Conservation (phyloP, 2,329 filamentous ascomycete genomes). For the Aureobasidium vineae region DNA sequence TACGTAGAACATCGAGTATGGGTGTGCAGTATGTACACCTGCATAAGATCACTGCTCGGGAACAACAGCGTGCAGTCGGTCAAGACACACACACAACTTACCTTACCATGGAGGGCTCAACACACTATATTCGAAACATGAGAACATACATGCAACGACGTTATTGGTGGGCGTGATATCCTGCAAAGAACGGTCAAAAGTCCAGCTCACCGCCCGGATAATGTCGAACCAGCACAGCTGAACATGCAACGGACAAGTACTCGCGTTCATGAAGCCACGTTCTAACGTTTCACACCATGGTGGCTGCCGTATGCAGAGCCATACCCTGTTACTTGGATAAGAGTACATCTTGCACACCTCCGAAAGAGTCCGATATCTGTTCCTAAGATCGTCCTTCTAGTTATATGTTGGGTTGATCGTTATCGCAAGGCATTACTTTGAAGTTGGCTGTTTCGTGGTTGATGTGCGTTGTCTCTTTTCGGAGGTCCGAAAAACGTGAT, state of each 20-base stretch:
- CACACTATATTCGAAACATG: slow-evolving; percentile 10
- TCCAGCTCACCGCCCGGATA: slow-evolving; percentile 13
- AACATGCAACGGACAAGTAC: background rate
- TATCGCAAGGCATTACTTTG: background rate
- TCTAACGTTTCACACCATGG: background rate
- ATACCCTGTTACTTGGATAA: background rate
- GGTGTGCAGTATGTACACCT: no score
- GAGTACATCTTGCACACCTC: background rate
- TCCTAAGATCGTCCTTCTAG: background rate
- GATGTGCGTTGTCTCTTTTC: background rate
- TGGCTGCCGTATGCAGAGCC: background rate
- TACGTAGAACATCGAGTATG: background rate
- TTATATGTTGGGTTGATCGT: background rate
- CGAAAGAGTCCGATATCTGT: background rate
- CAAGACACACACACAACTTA: background rate
- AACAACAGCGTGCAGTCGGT: background rate
- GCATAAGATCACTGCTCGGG: background rate
- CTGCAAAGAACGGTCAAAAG: slow-evolving; percentile 1
- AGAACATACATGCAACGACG: background rate
- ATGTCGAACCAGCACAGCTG: background rate
- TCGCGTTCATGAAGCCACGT: slow-evolving; percentile 7
- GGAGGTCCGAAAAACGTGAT: background rate
- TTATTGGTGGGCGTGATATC: background rate
- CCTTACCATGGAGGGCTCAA: background rate
- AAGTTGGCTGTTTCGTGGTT: slow-evolving; percentile 20